Base-by-base conservation (phyloP, 352 stramenopile genomes). In the Globisporangium middletonii region DNA sequence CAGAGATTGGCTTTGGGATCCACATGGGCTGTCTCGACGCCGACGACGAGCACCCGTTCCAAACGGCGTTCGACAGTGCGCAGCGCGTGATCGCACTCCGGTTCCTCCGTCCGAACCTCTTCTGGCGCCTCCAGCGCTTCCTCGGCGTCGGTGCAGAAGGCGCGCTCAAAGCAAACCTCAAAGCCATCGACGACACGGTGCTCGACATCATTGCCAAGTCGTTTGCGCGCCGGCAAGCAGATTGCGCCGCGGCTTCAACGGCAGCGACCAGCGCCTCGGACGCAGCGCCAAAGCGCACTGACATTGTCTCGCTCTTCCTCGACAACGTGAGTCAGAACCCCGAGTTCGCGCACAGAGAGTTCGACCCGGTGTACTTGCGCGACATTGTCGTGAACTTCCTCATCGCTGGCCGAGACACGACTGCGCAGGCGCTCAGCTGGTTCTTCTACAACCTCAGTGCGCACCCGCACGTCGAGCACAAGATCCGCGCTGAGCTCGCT, bases 301-400 rank as follows among this genome's bases (percentile, higher is more conserved):
- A 63, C 35, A 47, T 59, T 50, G 59, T 67, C 1, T 65, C 68
- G 27, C 65, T 71, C 4, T 79, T 72, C 38, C 30, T 75, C 1
- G 61, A 82, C 44, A 49, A 38, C 4, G 33, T 50, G 19, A 53
- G 41, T 18, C 8, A 50, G 4, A 41, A 64, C 4, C 4, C 27
- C 4, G 56, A 41, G 4, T 27, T 38, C 0, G 3, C 13, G 3
- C n/a, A 60, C 1, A 33, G 44, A 2, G 7, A 18, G 7, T 71
- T 79, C 33, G 68, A 79, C 33, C 61, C 69, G 19, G 48, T 54
- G 0, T 82, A 72, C 44, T 38, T 94, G n/a, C 78, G 79, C 26
- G 82, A 94, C 60, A 73, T 95, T 8, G 75, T 89, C 15, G 66
- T 96, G 28, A 92, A 79, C 46, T 88, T 94, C 62, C 52, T 96